Conservation (phyloP, 306 rosid species). For the Ormosia semicastrata region DNA sequence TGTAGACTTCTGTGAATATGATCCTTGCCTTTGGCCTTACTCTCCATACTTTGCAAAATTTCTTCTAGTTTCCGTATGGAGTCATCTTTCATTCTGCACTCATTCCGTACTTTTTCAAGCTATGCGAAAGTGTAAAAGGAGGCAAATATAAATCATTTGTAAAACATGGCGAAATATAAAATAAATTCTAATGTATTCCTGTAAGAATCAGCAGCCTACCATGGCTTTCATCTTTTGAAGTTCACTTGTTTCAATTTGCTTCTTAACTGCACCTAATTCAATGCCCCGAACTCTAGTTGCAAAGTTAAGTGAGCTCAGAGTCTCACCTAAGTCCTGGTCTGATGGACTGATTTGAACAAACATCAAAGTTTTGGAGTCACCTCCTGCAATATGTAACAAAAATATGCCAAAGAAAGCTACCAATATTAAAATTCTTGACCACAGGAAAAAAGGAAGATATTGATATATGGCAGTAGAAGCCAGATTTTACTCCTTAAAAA, state of each 20-base stretch:
- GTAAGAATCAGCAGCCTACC: conserved; percentile 46
- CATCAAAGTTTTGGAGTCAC: conserved; percentile 87
- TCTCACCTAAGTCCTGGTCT: conserved; percentile 78
- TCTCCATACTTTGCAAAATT: conserved; percentile 66
- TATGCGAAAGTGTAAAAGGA: conserved; percentile 27
- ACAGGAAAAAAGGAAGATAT: background rate
- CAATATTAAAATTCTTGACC: background rate
- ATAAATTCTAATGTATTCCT: background rate
- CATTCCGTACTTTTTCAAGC: conserved; percentile 81
- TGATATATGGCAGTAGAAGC: conserved; percentile 3
- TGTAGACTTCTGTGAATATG: conserved; percentile 52
- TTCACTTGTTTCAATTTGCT: conserved; percentile 77
- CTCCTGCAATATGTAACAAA: conserved; percentile 52
- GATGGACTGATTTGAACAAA: conserved; percentile 93
- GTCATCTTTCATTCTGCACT: conserved; percentile 75
- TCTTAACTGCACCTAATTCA: conserved; percentile 83
- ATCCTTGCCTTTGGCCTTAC: conserved; percentile 78
- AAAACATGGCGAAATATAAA: background rate
- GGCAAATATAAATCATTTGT: background rate
- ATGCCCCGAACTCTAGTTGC: conserved; percentile 87
- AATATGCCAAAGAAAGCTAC: background rate
- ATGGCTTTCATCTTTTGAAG: conserved; percentile 67
- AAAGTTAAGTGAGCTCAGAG: conserved; percentile 79
- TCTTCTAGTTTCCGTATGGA: conserved; percentile 73
- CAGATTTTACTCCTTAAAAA: background rate